phyloP scores from a whole-genome alignment of 495 filamentous ascomycete genomes.

The Bombardia bombarda region DNA sequence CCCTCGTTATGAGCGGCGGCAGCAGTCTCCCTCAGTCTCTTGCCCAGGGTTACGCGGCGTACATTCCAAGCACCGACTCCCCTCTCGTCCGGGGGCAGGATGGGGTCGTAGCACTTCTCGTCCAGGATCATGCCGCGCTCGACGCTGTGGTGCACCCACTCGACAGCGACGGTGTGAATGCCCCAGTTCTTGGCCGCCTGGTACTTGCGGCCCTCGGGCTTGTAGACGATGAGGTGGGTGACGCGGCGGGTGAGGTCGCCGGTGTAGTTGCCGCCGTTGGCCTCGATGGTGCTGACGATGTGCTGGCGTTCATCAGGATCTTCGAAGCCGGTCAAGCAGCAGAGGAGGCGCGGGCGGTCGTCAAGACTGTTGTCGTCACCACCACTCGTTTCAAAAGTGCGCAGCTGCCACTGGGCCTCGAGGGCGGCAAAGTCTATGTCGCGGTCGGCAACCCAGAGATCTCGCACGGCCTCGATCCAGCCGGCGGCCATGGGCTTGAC shows the following conservation, averaged over 20 bases:
- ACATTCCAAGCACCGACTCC: conserved; percentile 75
- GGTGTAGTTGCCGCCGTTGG: conserved; percentile 72
- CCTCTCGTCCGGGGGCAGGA: conserved; percentile 56
- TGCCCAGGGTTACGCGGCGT: conserved; percentile 32
- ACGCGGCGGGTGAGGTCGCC: conserved; percentile 80
- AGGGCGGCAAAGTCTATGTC: conserved; percentile 68
- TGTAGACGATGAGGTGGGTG: conserved; percentile 77
- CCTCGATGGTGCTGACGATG: conserved; percentile 51
- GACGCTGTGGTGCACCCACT: conserved; percentile 82
- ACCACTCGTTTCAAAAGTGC: conserved; percentile 32
- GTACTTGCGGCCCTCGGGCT: conserved; percentile 79
- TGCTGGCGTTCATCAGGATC: conserved; percentile 62
- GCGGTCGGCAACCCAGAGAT: conserved; percentile 72
- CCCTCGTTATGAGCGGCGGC: conserved; percentile 28
- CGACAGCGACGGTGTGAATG: conserved; percentile 64
- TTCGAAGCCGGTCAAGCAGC: conserved; percentile 87
- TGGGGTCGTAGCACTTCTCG: conserved; percentile 72
- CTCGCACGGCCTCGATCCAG: conserved; percentile 79
- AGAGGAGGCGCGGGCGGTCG: conserved; percentile 46
- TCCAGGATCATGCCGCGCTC: conserved; percentile 91
- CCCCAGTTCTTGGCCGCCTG: conserved; percentile 72
- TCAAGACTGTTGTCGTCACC: conserved; percentile 17
- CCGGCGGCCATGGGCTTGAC: conserved; percentile 67
- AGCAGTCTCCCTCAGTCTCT: conserved; percentile 24
- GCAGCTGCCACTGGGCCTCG: conserved; percentile 33